Percentiles rank a stretch among this genome's conserved stretches.
phyloP scores from a whole-genome alignment of 176 grass and related monocot species.

The Carex myosuroides region DNA sequence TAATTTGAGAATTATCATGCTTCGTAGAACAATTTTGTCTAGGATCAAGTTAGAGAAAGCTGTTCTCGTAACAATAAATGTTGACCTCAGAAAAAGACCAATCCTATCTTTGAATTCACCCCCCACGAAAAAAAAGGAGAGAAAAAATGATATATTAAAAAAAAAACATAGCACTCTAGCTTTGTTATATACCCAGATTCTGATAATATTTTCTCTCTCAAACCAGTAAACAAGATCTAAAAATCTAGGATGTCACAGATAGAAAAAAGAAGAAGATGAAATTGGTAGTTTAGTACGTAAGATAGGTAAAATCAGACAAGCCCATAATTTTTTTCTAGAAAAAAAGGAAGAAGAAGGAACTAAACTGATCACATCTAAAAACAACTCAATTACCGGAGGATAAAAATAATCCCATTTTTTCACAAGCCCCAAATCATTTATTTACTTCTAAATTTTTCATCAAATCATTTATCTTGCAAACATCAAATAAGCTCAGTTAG shows the following conservation, averaged over 20 bases:
- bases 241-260: not conserved
- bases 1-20: not conserved
- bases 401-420: not conserved
- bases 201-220: not conserved
- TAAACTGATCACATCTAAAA: not conserved
- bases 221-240: not conserved
- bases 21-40: not conserved
- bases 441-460: not conserved
- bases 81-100: not conserved
- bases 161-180: not conserved
- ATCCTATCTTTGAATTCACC: not conserved
- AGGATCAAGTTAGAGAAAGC: not conserved
- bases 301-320: not conserved
- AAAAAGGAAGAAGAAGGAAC: too few relatives aligned
- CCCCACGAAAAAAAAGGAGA: not conserved
- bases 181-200: not conserved
- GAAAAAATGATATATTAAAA: not conserved
- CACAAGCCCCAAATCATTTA: not conserved
- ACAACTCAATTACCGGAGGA: not conserved
- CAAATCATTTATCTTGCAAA: not conserved
- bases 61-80: not conserved
- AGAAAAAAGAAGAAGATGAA: not conserved
- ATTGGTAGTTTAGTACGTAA: not conserved
- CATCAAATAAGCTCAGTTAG: not conserved
- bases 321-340: too few relatives aligned